Percentiles rank a stretch among this genome's conserved stretches.
Conservation (phyloP, 169 alveolate genomes). For the Cryptosporidium muris region DNA sequence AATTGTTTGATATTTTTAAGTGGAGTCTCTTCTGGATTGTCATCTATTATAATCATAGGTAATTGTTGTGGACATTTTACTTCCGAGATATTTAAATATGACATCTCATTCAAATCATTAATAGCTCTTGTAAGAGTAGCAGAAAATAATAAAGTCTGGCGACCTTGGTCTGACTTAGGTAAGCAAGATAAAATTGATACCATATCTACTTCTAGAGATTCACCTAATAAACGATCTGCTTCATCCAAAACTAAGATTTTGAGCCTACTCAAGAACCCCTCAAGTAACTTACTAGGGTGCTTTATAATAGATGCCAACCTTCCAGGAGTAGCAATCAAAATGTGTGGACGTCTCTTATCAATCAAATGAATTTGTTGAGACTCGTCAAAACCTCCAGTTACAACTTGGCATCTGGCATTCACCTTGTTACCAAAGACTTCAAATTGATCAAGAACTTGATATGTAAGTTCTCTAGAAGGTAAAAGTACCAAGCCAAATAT, state of each 20-base stretch:
- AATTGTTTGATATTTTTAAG: conserved; percentile 48
- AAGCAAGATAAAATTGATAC: conserved; percentile 76
- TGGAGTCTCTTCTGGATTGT: conserved; percentile 57
- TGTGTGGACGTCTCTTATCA: conserved; percentile 90
- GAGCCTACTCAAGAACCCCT: conserved; percentile 82
- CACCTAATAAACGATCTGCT: conserved; percentile 93
- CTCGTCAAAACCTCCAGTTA: conserved; percentile 93
- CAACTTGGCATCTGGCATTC: conserved; percentile 82
- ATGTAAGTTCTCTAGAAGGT: conserved; percentile 97
- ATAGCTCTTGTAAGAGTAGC: conserved; percentile 96
- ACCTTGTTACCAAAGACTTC: conserved; percentile 89
- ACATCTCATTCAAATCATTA: conserved; percentile 30
- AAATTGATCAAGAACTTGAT: conserved; percentile 94
- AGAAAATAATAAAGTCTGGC: conserved; percentile 95
- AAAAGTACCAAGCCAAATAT: conserved; percentile 93
- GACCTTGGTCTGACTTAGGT: conserved; percentile 79
- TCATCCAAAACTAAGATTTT: conserved; percentile 94
- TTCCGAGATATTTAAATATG: neutral
- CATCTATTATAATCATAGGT: conserved; percentile 46
- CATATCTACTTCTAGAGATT: conserved; percentile 83
- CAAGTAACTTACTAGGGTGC: conserved; percentile 76
- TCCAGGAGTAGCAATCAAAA: conserved; percentile 97
- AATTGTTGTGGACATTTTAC: conserved; percentile 36
- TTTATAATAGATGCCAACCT: conserved; percentile 84
- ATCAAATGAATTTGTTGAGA: conserved; percentile 81